Base-by-base conservation (phyloP, 495 filamentous ascomycete species). In the Neurospora sp. region DNA sequence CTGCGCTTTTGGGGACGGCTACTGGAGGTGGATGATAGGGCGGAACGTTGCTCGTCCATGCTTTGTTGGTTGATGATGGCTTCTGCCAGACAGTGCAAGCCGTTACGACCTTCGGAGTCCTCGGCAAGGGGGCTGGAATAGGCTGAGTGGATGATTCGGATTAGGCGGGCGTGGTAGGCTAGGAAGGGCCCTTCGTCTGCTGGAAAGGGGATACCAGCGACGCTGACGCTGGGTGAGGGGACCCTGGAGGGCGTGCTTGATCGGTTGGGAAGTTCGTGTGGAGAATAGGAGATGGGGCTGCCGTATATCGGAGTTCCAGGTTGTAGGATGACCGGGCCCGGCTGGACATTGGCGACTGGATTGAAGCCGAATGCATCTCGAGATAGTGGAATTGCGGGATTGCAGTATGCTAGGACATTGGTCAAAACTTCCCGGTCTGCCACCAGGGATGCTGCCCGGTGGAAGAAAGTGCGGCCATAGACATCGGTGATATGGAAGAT, bases 41-140 rank as follows among this genome's bases (percentile, higher is more conserved):
- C 41, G 4, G 71, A 68, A 31, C 73, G 71, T 35, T 75, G 74
- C 27, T 77, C 72, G 48, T 79, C 75, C 75, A 79, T 78, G 44
- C 74, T 76, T 40, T 76, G 73, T 69, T 77, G 73, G 71, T 76
- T 73, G 68, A 83, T 71, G 44, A 78, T 78, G 37, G 82, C 85
- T 74, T 85, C 84, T 35, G 85, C 85, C 39, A 87, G 81, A 71
- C 83, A 84, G 70, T 87, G 84, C 18, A 87, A 76, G 31, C 83
- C 85, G 75, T 87, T 86, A 6, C 84, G 82, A 20, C 85, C 84
- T 6, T 77, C 79, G 0, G 76, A 11, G 73, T 86, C 84, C 72
- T 85, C 83, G 10, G 79, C 42, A 1, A 39, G 71, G 1, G 83
- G 77, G 41, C 79, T 74, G 10, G 70, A 77, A 22, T 76, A 76